Evolutionary conservation across 768 basidiomycete genomes (phyloP).

Genomic region (Naematelia encephala): DNA sequence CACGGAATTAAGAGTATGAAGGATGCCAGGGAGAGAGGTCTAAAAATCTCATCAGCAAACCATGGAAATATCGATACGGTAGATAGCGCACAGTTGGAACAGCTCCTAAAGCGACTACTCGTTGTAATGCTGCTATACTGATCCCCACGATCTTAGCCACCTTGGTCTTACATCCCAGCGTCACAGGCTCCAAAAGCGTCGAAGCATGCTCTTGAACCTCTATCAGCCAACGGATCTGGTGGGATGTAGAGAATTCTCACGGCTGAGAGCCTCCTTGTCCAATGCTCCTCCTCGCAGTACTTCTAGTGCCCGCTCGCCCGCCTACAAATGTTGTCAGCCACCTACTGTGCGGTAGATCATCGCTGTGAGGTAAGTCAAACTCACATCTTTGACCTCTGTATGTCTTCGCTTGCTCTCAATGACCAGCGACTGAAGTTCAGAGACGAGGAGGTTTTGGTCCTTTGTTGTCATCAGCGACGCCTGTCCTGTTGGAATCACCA

Average conservation of each 20-base stretch:
- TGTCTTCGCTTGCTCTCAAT: constrained; percentile 85
- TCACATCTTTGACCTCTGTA: constrained; percentile 89
- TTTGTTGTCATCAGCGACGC: constrained; percentile 9
- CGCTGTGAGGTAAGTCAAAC: constrained; percentile 13
- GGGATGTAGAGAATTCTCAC: constrained; percentile 16
- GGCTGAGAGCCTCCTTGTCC: constrained; percentile 6
- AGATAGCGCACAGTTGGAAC: constrained; percentile 56
- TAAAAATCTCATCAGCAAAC: constrained; percentile 45
- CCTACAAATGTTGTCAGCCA: constrained; percentile 13
- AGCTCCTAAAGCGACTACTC: constrained; percentile 80
- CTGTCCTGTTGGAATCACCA: no score
- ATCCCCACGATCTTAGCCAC: constrained; percentile 92
- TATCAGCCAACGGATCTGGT: background rate
- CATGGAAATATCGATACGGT: background rate
- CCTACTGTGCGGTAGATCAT: background rate
- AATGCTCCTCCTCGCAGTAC: constrained; percentile 28
- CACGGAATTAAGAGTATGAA: constrained; percentile 79
- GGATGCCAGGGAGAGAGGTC: constrained; percentile 70
- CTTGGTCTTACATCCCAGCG: constrained; percentile 90
- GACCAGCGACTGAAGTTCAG: constrained; percentile 63
- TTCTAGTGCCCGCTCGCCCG: constrained; percentile 42
- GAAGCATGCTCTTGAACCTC: constrained; percentile 62
- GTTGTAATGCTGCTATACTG: constrained; percentile 82
- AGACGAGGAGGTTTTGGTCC: constrained; percentile 49
- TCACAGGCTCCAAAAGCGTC: constrained; percentile 77